Conservation (phyloP, 108 stramenopile genomes). For the Nitzschia palea region DNA sequence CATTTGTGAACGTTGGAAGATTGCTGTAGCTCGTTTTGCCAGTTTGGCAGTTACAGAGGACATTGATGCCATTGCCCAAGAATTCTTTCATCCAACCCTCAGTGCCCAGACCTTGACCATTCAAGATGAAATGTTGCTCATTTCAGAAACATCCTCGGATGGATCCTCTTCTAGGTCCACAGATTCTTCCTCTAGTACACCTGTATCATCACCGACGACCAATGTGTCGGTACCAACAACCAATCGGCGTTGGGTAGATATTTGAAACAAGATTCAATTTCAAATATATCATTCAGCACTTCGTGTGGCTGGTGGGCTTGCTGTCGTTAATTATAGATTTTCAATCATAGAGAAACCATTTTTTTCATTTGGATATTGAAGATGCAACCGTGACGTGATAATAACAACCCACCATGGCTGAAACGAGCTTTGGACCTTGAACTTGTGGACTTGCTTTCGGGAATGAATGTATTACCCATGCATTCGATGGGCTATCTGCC, state of each 20-base stretch:
- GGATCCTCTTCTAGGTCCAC: neutral
- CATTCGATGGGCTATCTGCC: no score
- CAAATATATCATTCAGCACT: neutral
- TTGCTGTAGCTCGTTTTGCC: constrained; percentile 36
- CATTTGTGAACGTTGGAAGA: constrained; percentile 39
- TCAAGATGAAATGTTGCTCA: neutral
- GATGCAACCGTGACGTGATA: neutral
- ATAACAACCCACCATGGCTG: neutral
- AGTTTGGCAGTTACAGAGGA: constrained; percentile 41
- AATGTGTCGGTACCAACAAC: neutral
- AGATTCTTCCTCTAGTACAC: neutral
- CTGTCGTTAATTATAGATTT: no score
- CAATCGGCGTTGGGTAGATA: neutral
- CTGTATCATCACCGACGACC: neutral
- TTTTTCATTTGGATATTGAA: neutral
- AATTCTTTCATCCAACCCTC: constrained; percentile 40
- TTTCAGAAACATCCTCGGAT: neutral
- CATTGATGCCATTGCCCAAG: constrained; percentile 31
- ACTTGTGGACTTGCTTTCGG: no score
- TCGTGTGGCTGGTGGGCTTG: neutral
- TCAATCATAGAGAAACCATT: neutral
- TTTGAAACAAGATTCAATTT: neutral
- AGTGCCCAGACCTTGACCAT: constrained; percentile 26
- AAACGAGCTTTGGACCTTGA: no score
- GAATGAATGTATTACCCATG: no score